These are phyloP conservation scores for Scytalidium lignicola DNA, from an alignment of 2,329 filamentous ascomycete species.

Conservation along the genomic window DNA sequence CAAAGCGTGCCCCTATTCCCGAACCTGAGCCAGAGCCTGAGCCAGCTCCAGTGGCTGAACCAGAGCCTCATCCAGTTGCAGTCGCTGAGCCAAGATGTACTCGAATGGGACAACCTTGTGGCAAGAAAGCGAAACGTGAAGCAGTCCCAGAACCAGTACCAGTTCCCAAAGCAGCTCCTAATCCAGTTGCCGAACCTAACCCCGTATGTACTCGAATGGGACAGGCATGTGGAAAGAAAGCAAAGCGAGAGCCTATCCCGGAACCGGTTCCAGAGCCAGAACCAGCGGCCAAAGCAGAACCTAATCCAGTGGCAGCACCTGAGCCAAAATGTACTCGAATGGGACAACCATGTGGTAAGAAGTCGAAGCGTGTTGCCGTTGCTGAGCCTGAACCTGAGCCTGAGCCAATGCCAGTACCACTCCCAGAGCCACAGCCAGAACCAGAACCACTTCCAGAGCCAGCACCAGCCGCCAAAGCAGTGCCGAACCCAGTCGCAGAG, in stretches of 20 bases:
- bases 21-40: slow-evolving; percentile 3
- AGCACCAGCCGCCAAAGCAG: slow-evolving; percentile 6
- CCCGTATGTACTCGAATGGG: slow-evolving; percentile 22
- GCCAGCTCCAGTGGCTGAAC: slow-evolving; percentile 16
- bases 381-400: slow-evolving; percentile 11
- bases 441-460: slow-evolving; percentile 13
- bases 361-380: no score
- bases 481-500: slow-evolving; percentile 7
- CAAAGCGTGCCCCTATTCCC: no score
- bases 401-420: slow-evolving; percentile 7
- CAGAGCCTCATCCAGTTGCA: slow-evolving; percentile 8
- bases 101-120: slow-evolving; percentile 18
- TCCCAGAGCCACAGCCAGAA: slow-evolving; percentile 12
- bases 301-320: slow-evolving; percentile 12
- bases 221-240: slow-evolving; percentile 15
- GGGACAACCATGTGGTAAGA: slow-evolving; percentile 21
- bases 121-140: slow-evolving; percentile 12
- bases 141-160: slow-evolving; percentile 10
- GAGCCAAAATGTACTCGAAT: slow-evolving; percentile 19
- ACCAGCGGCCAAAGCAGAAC: not conserved
- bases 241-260: slow-evolving; percentile 9
- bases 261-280: slow-evolving; percentile 10
- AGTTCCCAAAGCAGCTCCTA: not conserved
- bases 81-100: slow-evolving; percentile 18
- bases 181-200: slow-evolving; percentile 9